Evolutionary conservation across 228 moss, liverwort and hornwort genomes (phyloP).

Genomic region (Sphagnum magellanicum): DNA sequence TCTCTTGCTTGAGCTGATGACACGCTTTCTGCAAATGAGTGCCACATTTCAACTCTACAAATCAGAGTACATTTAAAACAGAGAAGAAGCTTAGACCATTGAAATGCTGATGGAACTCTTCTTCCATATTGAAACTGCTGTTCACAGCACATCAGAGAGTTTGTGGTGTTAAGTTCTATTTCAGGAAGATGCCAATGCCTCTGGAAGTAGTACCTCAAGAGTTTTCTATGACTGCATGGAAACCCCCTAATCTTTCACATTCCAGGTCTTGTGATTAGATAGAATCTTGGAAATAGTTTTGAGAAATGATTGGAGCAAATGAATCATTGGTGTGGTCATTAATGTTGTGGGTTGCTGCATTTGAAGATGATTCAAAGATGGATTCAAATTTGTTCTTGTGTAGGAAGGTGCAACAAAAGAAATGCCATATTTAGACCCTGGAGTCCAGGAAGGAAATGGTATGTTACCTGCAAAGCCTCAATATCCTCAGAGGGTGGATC

Average conservation of each 20-base stretch:
- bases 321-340: neutral
- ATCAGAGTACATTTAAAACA: neutral
- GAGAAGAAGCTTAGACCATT: neutral
- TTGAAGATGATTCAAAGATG: neutral
- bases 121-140: neutral
- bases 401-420: neutral
- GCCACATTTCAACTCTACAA: neutral
- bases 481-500: conserved; percentile 31
- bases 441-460: neutral
- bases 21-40: conserved; percentile 43
- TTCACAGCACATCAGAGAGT: neutral
- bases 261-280: too few species aligned
- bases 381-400: neutral
- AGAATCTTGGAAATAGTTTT: too few species aligned
- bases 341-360: too few species aligned
- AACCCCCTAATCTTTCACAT: too few species aligned
- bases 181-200: neutral
- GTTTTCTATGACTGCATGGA: neutral
- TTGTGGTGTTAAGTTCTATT: neutral
- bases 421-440: neutral
- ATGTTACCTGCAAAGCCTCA: conserved; percentile 52
- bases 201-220: neutral
- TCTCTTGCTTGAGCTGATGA: conserved; percentile 50
- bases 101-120: neutral
- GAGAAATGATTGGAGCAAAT: neutral